These are phyloP conservation scores for Scheffersomyces cryptocercus DNA, from an alignment of 1,139 yeast genomes.

Conservation along the genomic window DNA sequence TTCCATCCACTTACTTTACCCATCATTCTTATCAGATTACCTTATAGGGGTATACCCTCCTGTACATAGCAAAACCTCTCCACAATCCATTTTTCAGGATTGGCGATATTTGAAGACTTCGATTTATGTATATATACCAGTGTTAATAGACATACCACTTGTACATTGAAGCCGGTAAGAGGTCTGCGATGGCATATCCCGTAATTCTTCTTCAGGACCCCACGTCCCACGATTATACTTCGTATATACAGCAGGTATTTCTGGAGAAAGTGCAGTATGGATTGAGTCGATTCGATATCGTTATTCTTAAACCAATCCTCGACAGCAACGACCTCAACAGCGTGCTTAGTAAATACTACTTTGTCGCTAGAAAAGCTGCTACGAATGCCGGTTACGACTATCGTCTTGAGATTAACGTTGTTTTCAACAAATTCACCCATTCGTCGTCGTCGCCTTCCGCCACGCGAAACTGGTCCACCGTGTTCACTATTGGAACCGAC, in stretches of 20 bases:
- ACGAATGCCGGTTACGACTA: conserved; percentile 22
- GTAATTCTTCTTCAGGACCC: conserved; percentile 30
- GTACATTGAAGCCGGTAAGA: no score
- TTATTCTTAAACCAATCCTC: conserved; percentile 18
- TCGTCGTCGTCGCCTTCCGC: background rate
- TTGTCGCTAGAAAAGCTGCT: conserved; percentile 22
- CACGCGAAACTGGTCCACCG: conserved; percentile 4
- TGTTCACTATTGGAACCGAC: conserved; percentile 3
- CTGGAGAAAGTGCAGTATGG: conserved; percentile 3
- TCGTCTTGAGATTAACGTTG: conserved; percentile 32
- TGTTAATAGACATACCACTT: no score
- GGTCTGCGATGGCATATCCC: conserved; percentile 13
- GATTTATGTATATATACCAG: no score
- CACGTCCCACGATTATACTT: conserved; percentile 20
- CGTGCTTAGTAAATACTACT: conserved; percentile 29
- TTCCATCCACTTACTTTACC: background rate
- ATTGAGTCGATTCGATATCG: conserved; percentile 22
- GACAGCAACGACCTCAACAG: conserved; percentile 24
- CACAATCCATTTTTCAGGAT: background rate
- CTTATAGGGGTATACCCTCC: background rate
- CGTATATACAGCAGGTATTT: conserved; percentile 20
- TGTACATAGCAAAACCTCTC: background rate
- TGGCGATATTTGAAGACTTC: no score
- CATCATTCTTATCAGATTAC: background rate
- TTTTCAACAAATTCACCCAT: conserved; percentile 22